Conservation (phyloP, 306 rosid genomes). For the Ammopiptanthus mongolicus region DNA sequence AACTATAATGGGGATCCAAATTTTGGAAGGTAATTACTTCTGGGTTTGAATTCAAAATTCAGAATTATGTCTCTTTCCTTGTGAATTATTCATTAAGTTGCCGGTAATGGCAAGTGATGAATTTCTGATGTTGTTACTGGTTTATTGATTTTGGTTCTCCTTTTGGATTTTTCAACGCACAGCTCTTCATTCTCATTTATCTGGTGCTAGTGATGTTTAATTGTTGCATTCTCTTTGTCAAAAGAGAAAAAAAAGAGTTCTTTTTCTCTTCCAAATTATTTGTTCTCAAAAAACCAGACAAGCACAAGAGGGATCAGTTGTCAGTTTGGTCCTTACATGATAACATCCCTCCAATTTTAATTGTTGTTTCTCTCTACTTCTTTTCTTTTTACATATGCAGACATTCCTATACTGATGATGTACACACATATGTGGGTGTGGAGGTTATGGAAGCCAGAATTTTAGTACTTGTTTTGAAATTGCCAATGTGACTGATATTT, state of each 20-base stretch:
- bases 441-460: neutral
- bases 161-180: neutral
- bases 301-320: neutral
- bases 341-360: neutral
- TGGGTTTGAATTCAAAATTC: constrained; percentile 13
- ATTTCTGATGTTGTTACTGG: neutral
- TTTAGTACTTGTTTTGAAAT: neutral
- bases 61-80: neutral
- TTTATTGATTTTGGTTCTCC: neutral
- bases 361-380: neutral
- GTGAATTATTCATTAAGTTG: constrained; percentile 3
- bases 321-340: neutral
- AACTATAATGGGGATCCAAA: constrained; percentile 11
- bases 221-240: neutral
- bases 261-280: neutral
- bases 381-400: neutral
- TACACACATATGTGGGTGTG: neutral
- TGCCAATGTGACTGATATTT: neutral
- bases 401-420: neutral
- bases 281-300: neutral
- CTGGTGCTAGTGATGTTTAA: neutral
- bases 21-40: constrained; percentile 1
- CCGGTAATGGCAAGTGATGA: neutral
- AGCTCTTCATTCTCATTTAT: neutral
- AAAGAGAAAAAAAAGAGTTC: neutral